A percentile compares a stretch with the other conserved stretches of the same genome.
Conservation (phyloP, 305 asterid genomes). For the Stenogyne calaminthoides region DNA sequence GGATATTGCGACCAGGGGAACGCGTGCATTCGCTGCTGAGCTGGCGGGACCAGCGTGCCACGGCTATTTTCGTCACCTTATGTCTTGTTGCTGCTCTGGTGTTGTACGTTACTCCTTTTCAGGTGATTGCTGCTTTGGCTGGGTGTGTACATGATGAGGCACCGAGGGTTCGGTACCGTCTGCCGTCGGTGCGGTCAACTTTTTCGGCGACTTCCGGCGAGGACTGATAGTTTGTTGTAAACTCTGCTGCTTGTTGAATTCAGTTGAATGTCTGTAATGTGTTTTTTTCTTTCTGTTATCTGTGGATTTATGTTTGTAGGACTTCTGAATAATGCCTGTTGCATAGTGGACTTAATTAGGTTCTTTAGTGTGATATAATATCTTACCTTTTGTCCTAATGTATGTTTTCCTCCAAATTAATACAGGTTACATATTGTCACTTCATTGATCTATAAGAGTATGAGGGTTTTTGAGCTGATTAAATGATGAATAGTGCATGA, state of each 20-base stretch:
- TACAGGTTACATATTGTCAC: background rate
- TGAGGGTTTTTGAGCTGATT: no score
- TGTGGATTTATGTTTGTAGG: background rate
- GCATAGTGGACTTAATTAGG: background rate
- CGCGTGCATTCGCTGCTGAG: conserved; percentile 57
- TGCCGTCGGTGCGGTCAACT: conserved; percentile 55
- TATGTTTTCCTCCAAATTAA: background rate
- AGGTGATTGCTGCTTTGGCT: conserved; percentile 49
- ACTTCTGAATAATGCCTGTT: background rate
- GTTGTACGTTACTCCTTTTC: conserved; percentile 56
- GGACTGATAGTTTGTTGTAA: conserved; percentile 62
- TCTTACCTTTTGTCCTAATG: background rate
- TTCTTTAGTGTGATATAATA: background rate
- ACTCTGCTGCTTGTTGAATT: background rate
- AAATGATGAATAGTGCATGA: no score
- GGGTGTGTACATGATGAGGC: conserved; percentile 64
- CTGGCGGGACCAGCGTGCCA: conserved; percentile 72
- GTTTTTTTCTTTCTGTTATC: background rate
- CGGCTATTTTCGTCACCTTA: conserved; percentile 53
- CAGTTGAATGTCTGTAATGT: background rate
- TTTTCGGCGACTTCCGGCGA: conserved; percentile 68
- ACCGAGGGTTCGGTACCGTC: conserved; percentile 52
- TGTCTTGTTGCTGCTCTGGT: conserved; percentile 55
- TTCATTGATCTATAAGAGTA: background rate
- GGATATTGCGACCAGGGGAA: conserved; percentile 66